phyloP scores from a whole-genome alignment of 139 green algal species.

The Axilococcus clingmanii region DNA sequence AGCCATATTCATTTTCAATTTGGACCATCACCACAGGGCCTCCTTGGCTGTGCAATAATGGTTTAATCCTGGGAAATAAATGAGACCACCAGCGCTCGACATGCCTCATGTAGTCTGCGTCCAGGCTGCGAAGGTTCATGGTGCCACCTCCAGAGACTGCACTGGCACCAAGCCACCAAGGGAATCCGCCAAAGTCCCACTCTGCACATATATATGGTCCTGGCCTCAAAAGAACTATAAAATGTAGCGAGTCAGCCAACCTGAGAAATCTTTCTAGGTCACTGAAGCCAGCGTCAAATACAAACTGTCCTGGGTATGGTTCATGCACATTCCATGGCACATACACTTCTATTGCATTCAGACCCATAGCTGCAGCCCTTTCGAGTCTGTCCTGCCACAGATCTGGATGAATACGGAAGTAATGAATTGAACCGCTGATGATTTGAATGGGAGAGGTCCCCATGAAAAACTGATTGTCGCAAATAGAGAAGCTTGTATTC shows the following conservation, averaged over 20 bases:
- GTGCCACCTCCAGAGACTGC: constrained; percentile 19
- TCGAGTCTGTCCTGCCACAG: constrained; percentile 43
- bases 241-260: constrained; percentile 21
- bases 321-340: constrained; percentile 56
- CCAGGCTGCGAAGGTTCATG: constrained; percentile 31
- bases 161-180: constrained; percentile 39
- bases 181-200: constrained; percentile 51
- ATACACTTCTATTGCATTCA: constrained; percentile 49
- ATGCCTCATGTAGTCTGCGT: constrained; percentile 26
- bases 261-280: constrained; percentile 31
- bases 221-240: constrained; percentile 42
- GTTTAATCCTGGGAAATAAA: constrained; percentile 27
- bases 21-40: constrained; percentile 55
- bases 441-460: constrained; percentile 28
- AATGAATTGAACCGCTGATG: constrained; percentile 46
- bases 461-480: constrained; percentile 27
- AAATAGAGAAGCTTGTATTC: constrained; percentile 15
- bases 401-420: constrained; percentile 36
- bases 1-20: constrained; percentile 60
- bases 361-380: constrained; percentile 29
- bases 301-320: constrained; percentile 21
- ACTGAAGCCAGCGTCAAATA: constrained; percentile 15
- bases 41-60: constrained; percentile 20
- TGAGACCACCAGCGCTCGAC: constrained; percentile 40
- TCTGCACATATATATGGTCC: constrained; percentile 49